Evolutionary conservation across 805 yeast species (phyloP).

Genomic region (Teunomyces atbi): DNA sequence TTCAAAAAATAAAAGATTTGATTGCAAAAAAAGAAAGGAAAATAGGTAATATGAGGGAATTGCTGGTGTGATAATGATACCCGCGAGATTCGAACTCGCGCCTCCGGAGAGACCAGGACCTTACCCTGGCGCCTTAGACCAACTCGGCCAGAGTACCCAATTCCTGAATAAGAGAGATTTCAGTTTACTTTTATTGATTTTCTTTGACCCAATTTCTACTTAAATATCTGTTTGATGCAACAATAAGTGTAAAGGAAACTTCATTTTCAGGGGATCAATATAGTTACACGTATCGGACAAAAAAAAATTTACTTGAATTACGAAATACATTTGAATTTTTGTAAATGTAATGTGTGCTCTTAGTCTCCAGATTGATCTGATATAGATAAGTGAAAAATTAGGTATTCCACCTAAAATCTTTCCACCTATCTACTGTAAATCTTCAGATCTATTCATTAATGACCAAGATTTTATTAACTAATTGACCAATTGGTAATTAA

Average conservation of each 20-base stretch:
- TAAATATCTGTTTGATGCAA: too few relatives aligned
- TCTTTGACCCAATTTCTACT: too few relatives aligned
- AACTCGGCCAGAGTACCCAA: slow-evolving; percentile 22
- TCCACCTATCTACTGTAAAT: too few relatives aligned
- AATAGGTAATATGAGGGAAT: slow-evolving; percentile 15
- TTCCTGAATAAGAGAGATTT: slow-evolving; percentile 8
- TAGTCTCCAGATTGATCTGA: too few relatives aligned
- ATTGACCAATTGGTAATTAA: background rate
- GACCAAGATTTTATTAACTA: background rate
- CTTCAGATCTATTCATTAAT: background rate
- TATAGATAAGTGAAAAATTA: too few relatives aligned
- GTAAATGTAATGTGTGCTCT: too few relatives aligned
- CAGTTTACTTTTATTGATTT: background rate
- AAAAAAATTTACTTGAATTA: too few relatives aligned
- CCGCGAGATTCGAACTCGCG: slow-evolving; percentile 22
- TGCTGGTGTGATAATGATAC: slow-evolving; percentile 19
- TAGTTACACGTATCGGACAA: too few relatives aligned
- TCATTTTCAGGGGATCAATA: too few relatives aligned
- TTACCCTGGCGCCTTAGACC: slow-evolving; percentile 23
- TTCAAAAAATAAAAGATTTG: background rate
- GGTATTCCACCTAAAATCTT: too few relatives aligned
- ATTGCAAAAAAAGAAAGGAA: slow-evolving; percentile 9
- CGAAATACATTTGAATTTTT: too few relatives aligned
- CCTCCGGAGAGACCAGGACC: slow-evolving; percentile 23
- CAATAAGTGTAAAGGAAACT: too few relatives aligned